Evolutionary conservation across 1,284 basidiomycete genomes (phyloP), one percentile per base, ranked within the genome.

Genomic region (Cystobasidium sp.): DNA sequence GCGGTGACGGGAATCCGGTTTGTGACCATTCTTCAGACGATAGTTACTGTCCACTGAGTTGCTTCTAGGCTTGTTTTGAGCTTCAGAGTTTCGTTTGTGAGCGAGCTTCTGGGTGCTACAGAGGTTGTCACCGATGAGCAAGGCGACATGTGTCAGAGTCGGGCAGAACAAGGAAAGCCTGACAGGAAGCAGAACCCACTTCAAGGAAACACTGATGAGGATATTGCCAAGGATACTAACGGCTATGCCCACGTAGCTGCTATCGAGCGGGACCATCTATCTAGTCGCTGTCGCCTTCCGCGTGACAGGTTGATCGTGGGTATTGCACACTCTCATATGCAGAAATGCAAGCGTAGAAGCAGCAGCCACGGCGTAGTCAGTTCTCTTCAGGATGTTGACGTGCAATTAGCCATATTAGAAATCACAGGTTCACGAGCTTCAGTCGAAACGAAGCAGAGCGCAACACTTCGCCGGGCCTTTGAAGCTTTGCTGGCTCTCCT

Each of bases 31-130:
- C n/a, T 53, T 24, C 3, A 9, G 7, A 22, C 18, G n/a, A 4
- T 24, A 24, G 49, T 47, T 10, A 4, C 43, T 49, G 16, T 63
- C 46, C 20, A 24, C n/a, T n/a, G 43, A 37, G 24, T 47, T 41
- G 44, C 46, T 63, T 24, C 59, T 46, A 20, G 22, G 43, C 44
- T 14, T 63, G 44, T 56, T 37, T 10, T 58, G 22, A 16, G 24
- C 37, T 41, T 68, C 55, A 20, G 66, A 49, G 16, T 47, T n/a
- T n/a, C 56, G 24, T 46, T 73, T 51, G 53, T 73, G 70, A 10
- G 70, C 70, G 10, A 65, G 43, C 43, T 73, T 73, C 47, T 73
- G 70, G 24, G 70, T 73, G 44, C 70, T 73, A 16, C 12, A 22
- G 24, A 31, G 31, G 31, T 31, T 9, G 52, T 14, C 12, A 20